Conservation (phyloP, 75 land plant species). For the Picea sitchensis region DNA sequence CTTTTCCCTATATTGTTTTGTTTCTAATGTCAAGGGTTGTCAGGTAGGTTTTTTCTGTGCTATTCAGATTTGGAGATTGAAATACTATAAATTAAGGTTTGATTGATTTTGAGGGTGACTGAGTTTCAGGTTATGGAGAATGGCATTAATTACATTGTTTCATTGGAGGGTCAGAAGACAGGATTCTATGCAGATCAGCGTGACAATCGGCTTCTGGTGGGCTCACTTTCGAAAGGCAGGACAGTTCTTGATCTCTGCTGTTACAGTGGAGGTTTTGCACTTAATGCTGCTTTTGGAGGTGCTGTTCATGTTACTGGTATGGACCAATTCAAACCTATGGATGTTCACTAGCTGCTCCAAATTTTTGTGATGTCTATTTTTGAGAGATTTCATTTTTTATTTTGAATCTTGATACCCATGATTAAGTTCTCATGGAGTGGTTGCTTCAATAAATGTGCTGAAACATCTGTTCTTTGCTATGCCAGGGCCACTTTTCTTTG, state of each 20-base stretch:
- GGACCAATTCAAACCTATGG: background rate
- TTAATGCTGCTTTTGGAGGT: constrained; percentile 84
- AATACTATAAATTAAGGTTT: background rate
- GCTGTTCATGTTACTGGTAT: constrained; percentile 81
- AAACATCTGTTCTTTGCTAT: background rate
- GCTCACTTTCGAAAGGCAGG: constrained; percentile 55
- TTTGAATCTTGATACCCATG: background rate
- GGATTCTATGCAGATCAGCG: constrained; percentile 99
- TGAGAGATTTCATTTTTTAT: background rate
- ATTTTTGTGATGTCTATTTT: background rate
- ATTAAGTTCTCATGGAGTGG: background rate
- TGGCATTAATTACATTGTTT: constrained; percentile 65
- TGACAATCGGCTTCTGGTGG: constrained; percentile 71
- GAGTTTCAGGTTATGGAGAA: constrained; percentile 77
- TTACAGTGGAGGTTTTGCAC: constrained; percentile 93
- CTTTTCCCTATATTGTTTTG: no score
- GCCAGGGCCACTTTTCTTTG: background rate
- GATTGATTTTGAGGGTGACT: background rate
- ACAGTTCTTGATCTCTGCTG: constrained; percentile 91
- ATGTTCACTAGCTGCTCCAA: background rate
- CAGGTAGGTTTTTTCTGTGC: background rate
- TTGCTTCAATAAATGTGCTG: background rate
- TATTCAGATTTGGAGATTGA: background rate
- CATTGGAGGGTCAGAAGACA: constrained; percentile 88
- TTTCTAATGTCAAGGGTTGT: no score